Conservation (phyloP, 257 asterid genomes). For the Solanum chmielewskii region DNA sequence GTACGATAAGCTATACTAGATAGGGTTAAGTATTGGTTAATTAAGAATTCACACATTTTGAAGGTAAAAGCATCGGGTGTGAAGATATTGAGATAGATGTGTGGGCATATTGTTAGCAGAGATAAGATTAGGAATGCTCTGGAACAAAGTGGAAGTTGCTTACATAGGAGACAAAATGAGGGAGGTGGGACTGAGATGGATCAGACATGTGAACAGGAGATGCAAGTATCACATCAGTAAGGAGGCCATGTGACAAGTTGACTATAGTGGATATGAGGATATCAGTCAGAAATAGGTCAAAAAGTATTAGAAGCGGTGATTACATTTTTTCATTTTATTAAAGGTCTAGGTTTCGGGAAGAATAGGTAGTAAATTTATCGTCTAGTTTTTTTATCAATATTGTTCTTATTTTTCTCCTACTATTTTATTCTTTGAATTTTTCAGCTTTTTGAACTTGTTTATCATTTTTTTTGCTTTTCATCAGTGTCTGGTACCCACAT, state of each 20-base stretch:
- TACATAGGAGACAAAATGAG: not conserved
- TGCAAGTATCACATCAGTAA: not conserved
- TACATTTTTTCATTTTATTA: not conserved
- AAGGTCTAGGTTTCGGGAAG: not conserved
- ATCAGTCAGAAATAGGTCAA: not conserved
- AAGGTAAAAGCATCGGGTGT: not conserved
- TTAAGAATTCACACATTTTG: not conserved
- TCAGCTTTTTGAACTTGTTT: not conserved
- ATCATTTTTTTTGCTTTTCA: not conserved
- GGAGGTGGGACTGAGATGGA: not conserved
- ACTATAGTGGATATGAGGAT: not conserved
- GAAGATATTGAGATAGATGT: not conserved
- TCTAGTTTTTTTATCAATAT: not conserved
- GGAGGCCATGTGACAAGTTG: not conserved
- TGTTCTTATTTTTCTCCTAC: not conserved
- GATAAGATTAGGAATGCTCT: not conserved
- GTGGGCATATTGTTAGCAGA: not conserved
- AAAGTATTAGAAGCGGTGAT: not conserved
- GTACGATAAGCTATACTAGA: not conserved
- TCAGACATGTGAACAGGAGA: not conserved
- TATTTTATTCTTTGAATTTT: not conserved
- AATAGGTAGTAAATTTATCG: not conserved
- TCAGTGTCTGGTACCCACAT: not conserved
- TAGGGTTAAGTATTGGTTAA: not conserved
- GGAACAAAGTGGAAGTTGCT: not conserved